phyloP scores from a whole-genome alignment of 2,329 filamentous ascomycete genomes.

The Ciborinia camelliae region DNA sequence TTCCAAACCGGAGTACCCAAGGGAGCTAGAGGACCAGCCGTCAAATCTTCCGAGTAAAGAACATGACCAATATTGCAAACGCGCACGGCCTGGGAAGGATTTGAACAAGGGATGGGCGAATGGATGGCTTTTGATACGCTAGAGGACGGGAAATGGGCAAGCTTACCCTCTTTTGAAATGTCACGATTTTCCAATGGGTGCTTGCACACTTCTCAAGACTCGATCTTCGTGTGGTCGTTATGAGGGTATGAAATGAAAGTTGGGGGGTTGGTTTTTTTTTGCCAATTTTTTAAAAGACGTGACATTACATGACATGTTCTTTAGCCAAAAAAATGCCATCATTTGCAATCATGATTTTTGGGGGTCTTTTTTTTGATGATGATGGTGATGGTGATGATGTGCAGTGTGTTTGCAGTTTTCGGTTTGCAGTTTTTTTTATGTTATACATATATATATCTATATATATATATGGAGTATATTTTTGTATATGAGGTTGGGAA shows the following conservation, averaged over 20 bases:
- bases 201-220: background rate
- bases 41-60: constrained; percentile 38
- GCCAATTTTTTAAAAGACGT: constrained; percentile 12
- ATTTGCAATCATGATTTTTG: constrained; percentile 29
- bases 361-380: background rate
- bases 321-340: constrained; percentile 36
- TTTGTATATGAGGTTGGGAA: too few species aligned
- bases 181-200: constrained; percentile 18
- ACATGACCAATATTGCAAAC: constrained; percentile 36
- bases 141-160: constrained; percentile 16
- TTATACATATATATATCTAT: too few species aligned
- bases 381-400: background rate
- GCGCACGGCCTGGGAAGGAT: constrained; percentile 39
- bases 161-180: too few species aligned
- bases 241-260: constrained; percentile 11
- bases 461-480: too few species aligned
- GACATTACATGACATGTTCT: constrained; percentile 31
- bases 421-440: background rate
- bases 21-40: constrained; percentile 65
- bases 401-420: background rate
- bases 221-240: constrained; percentile 9
- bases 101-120: constrained; percentile 28
- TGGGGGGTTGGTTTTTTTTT: constrained; percentile 4
- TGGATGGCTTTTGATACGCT: constrained; percentile 18
- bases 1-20: constrained; percentile 91